Percentiles rank a stretch among this genome's conserved stretches.
These are phyloP conservation scores for Gloeophyllum trabeum DNA, from an alignment of 768 basidiomycete genomes.

Conservation along the genomic window DNA sequence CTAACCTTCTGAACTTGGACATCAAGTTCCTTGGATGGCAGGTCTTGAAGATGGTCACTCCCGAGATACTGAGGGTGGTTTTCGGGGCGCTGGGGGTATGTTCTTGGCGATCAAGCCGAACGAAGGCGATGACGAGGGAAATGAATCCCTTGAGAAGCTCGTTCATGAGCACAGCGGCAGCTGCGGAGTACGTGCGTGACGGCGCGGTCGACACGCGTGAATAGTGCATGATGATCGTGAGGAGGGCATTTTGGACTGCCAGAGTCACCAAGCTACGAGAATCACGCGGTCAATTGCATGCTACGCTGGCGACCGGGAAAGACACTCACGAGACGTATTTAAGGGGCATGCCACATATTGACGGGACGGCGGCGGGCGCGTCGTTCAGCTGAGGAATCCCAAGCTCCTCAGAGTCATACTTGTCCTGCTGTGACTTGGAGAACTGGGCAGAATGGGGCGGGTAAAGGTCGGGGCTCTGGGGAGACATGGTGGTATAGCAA, in stretches of 20 bases:
- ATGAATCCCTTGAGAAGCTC: conserved; percentile 89
- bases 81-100: conserved; percentile 17
- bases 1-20: conserved; percentile 43
- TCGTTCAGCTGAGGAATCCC: conserved; percentile 21
- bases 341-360: conserved; percentile 58
- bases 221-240: conserved; percentile 95
- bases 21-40: conserved; percentile 24
- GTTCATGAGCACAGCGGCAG: conserved; percentile 87
- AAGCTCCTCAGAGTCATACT: conserved; percentile 19
- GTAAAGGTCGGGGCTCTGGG: background rate
- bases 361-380: conserved; percentile 29
- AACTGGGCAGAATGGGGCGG: background rate
- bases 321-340: conserved; percentile 51
- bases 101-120: conserved; percentile 33
- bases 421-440: conserved; percentile 1
- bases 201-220: conserved; percentile 77
- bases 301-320: conserved; percentile 1
- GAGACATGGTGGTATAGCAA: background rate
- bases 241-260: conserved; percentile 82
- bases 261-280: conserved; percentile 61
- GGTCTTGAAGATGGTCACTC: conserved; percentile 20
- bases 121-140: conserved; percentile 77
- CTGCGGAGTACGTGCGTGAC: conserved; percentile 79
- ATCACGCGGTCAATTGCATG: conserved; percentile 4
- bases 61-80: conserved; percentile 11